Conservation (phyloP, 805 yeast species). For the Ogataea degrootiae region DNA sequence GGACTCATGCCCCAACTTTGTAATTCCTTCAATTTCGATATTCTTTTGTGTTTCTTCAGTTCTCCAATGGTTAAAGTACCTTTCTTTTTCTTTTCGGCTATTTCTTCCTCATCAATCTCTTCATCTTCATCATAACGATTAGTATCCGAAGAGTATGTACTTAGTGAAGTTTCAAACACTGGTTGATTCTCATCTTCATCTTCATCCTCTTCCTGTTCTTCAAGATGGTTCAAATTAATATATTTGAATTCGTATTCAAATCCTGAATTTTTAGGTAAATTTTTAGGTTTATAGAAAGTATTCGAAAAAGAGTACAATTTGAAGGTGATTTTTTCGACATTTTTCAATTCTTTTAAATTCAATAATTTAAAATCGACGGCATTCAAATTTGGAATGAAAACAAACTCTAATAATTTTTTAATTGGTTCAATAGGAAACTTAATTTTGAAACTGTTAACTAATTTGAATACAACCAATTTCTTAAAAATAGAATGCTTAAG, state of each 20-base stretch:
- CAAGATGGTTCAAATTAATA: conserved; percentile 12
- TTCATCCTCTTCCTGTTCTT: neutral
- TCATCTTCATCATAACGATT: neutral
- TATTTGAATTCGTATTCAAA: conserved; percentile 8
- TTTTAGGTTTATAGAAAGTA: conserved; percentile 17
- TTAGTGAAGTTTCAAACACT: neutral
- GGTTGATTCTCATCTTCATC: conserved; percentile 2
- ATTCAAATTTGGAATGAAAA: conserved; percentile 13
- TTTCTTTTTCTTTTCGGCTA: neutral
- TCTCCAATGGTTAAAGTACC: too few relatives aligned
- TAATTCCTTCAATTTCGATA: too few relatives aligned
- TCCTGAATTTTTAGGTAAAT: neutral
- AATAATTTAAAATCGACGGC: conserved; percentile 7
- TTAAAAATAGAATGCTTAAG: neutral
- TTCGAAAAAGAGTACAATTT: conserved; percentile 9
- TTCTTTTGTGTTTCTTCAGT: too few relatives aligned
- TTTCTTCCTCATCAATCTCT: conserved; percentile 2
- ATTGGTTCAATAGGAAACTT: conserved; percentile 5
- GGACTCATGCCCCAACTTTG: too few relatives aligned
- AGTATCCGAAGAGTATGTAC: conserved; percentile 4
- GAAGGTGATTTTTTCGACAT: neutral
- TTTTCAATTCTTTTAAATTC: conserved; percentile 2
- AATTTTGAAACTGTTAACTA: neutral
- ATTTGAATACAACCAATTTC: conserved; percentile 4
- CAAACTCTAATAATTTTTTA: conserved; percentile 6